These are phyloP conservation scores for Austropuccinia psidii DNA, from an alignment of 1,284 basidiomycete species.

Conservation along the genomic window DNA sequence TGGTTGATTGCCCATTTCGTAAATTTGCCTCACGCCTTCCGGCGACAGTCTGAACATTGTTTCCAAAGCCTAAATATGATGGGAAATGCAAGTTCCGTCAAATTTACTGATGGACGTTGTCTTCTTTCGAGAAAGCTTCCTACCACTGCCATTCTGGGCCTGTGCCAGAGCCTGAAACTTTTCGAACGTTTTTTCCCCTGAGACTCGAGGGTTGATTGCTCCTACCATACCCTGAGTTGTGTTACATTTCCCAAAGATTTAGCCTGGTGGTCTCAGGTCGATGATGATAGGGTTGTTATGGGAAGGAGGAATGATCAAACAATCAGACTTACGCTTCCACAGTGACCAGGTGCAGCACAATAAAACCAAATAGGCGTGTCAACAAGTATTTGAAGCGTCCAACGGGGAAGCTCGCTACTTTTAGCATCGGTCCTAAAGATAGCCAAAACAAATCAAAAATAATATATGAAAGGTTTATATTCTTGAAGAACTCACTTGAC, in stretches of 20 bases:
- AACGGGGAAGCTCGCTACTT: conserved; percentile 4
- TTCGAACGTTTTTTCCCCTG: conserved; percentile 15
- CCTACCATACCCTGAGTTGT: conserved; percentile 35
- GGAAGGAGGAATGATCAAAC: neutral
- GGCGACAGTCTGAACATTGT: too few relatives aligned
- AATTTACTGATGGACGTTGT: too few relatives aligned
- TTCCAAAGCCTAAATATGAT: too few relatives aligned
- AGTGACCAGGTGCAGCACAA: neutral
- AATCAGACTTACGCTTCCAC: conserved; percentile 13
- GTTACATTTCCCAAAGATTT: too few relatives aligned
- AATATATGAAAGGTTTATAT: neutral
- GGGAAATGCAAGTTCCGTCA: too few relatives aligned
- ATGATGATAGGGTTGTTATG: neutral
- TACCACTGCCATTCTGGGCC: too few relatives aligned
- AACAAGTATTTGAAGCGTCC: conserved; percentile 13
- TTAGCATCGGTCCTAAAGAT: neutral
- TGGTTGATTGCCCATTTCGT: too few relatives aligned
- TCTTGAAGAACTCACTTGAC: conserved; percentile 1
- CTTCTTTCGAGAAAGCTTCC: too few relatives aligned
- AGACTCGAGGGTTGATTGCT: conserved; percentile 18
- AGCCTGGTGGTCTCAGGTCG: too few relatives aligned
- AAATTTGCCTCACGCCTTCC: too few relatives aligned
- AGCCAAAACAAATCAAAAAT: neutral
- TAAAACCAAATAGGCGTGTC: conserved; percentile 21
- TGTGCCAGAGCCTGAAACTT: conserved; percentile 12